A percentile compares a stretch with the other conserved stretches of the same genome.
Evolutionary conservation across 192 early-diverging fungal genomes (phyloP).

Genomic region (Dimargaris xerosporica): DNA sequence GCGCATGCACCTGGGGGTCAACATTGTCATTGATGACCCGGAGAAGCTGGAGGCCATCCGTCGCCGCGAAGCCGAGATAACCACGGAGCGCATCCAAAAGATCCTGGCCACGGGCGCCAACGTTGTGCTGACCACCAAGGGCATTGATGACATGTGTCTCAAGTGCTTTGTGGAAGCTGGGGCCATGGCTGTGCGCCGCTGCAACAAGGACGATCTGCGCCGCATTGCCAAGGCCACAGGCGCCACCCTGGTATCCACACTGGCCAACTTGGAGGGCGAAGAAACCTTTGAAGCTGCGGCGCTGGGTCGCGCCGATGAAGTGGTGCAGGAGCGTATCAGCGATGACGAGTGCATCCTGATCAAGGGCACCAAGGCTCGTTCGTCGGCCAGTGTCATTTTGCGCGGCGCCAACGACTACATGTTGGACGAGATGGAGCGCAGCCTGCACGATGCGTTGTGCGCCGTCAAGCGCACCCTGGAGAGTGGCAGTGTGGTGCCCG

Average conservation of each 20-base stretch:
- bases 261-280: conserved; percentile 96
- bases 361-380: conserved; percentile 78
- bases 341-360: conserved; percentile 97
- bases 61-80: conserved; percentile 85
- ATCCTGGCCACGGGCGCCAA: conserved; percentile 91
- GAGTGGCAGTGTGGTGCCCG: conserved; percentile 83
- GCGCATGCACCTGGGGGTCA: conserved; percentile 93
- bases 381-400: conserved; percentile 78
- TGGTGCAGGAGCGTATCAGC: conserved; percentile 91
- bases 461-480: conserved; percentile 89
- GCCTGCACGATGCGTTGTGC: conserved; percentile 89
- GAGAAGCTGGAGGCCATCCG: conserved; percentile 95
- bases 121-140: conserved; percentile 95
- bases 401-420: conserved; percentile 90
- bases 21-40: conserved; percentile 97
- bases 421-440: conserved; percentile 94
- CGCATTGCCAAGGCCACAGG: conserved; percentile 96
- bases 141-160: conserved; percentile 96
- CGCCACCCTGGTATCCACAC: conserved; percentile 80
- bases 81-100: conserved; percentile 88
- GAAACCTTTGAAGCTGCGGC: conserved; percentile 86
- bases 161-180: conserved; percentile 98
- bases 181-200: conserved; percentile 90
- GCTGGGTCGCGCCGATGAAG: conserved; percentile 87
- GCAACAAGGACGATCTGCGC: conserved; percentile 93